A percentile compares a stretch with the other conserved stretches of the same genome.
Conservation (phyloP, 768 basidiomycete genomes). For the Termitomyces sp. region DNA sequence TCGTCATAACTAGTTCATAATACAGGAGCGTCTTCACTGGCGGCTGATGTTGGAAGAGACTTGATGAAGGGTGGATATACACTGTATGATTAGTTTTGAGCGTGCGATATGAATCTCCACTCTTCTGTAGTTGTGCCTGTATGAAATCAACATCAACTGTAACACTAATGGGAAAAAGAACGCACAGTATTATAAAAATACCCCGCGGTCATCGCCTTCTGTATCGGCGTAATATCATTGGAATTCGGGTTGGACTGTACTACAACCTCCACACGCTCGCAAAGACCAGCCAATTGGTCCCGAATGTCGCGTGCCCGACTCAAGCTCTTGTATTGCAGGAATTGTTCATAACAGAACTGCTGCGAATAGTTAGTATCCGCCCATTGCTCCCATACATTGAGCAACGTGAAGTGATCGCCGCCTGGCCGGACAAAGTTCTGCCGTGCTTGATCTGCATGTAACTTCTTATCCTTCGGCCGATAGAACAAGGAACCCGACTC, state of each 20-base stretch:
- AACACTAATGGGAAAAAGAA: slow-evolving; percentile 7
- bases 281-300: slow-evolving; percentile 91
- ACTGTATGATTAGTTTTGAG: slow-evolving; percentile 96
- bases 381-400: slow-evolving; percentile 99
- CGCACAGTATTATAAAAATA: slow-evolving; percentile 94
- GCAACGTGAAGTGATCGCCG: slow-evolving; percentile 95
- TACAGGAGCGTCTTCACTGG: slow-evolving; percentile 89
- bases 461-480: slow-evolving; percentile 96
- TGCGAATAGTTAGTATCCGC: slow-evolving; percentile 96
- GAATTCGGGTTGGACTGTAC: slow-evolving; percentile 86
- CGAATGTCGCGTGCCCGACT: slow-evolving; percentile 95
- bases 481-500: slow-evolving; percentile 96
- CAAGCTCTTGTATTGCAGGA: slow-evolving; percentile 91
- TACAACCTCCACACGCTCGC: slow-evolving; percentile 95
- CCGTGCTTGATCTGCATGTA: slow-evolving; percentile 96
- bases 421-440: slow-evolving; percentile 96
- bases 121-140: slow-evolving; percentile 89
- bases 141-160: background rate
- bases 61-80: slow-evolving; percentile 94
- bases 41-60: slow-evolving; percentile 93
- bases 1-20: slow-evolving; percentile 97
- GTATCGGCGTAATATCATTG: slow-evolving; percentile 89
- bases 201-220: slow-evolving; percentile 93
- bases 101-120: slow-evolving; percentile 95
- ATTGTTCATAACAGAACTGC: slow-evolving; percentile 95